Evolutionary conservation across 2,329 filamentous ascomycete genomes (phyloP).

Genomic region (Cladosporium velox): DNA sequence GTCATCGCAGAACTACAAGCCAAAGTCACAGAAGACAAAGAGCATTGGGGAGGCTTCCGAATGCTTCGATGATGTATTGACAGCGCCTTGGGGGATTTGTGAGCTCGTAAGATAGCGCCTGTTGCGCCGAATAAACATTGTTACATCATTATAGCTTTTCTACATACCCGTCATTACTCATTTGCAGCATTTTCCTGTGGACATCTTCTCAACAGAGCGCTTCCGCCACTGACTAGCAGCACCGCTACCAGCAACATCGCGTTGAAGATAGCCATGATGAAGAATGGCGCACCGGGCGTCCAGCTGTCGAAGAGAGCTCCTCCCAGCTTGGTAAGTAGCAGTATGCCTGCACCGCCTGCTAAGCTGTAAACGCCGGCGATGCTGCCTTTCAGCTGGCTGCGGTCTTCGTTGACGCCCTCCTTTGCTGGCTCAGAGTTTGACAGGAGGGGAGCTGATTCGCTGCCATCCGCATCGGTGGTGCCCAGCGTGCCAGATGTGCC

Average conservation of each 20-base stretch:
- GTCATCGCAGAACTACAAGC: neutral
- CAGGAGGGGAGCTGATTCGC: constrained; percentile 34
- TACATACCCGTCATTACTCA: constrained; percentile 8
- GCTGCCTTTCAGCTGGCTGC: constrained; percentile 76
- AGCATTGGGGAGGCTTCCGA: neutral
- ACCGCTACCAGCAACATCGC: constrained; percentile 62
- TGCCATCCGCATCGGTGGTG: constrained; percentile 23
- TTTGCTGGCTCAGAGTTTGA: constrained; percentile 1
- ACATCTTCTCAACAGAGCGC: constrained; percentile 18
- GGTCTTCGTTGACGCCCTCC: constrained; percentile 20
- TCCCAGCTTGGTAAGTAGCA: constrained; percentile 88
- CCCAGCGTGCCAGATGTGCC: constrained; percentile 21
- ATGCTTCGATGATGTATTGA: neutral
- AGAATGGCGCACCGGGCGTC: constrained; percentile 80
- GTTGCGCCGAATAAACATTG: neutral
- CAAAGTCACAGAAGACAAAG: neutral
- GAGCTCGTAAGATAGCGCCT: neutral
- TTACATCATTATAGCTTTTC: neutral
- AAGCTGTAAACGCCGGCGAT: constrained; percentile 94
- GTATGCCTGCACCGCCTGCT: constrained; percentile 83
- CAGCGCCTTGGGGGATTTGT: neutral
- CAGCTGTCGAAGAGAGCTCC: constrained; percentile 80
- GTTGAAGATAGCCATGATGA: constrained; percentile 91
- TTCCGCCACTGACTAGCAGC: constrained; percentile 30
- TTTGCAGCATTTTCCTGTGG: neutral